A percentile compares a stretch with the other conserved stretches of the same genome.
phyloP scores from a whole-genome alignment of 495 filamentous ascomycete genomes.

The Penicillium parvum region DNA sequence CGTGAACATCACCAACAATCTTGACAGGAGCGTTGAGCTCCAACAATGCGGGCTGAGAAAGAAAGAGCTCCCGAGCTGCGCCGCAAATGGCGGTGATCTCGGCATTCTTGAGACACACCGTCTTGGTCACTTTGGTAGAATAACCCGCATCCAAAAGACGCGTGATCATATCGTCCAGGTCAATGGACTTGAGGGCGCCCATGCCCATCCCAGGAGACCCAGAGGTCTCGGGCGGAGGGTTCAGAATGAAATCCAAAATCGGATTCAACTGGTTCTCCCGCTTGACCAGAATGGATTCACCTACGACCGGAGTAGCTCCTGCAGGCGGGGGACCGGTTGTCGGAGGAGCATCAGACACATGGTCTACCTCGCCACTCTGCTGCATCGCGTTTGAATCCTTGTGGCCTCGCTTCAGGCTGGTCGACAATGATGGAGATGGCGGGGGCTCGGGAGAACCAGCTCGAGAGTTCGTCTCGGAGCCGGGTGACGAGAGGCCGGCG shows the following conservation, averaged over 20 bases:
- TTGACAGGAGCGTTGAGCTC: constrained; percentile 97
- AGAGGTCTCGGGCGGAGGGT: constrained; percentile 36
- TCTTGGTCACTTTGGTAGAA: constrained; percentile 94
- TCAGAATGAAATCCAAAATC: constrained; percentile 46
- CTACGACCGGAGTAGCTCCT: constrained; percentile 49
- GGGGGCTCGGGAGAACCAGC: constrained; percentile 65
- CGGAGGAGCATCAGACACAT: constrained; percentile 90
- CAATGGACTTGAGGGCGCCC: constrained; percentile 79
- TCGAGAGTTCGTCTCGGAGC: constrained; percentile 34
- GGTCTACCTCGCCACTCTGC: constrained; percentile 84
- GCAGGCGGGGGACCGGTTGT: constrained; percentile 50
- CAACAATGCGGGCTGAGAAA: constrained; percentile 86
- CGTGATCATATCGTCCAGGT: constrained; percentile 96
- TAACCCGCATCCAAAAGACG: constrained; percentile 92
- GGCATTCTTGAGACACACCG: constrained; percentile 93
- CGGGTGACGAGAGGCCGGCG: constrained; percentile 34
- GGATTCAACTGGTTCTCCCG: constrained; percentile 67
- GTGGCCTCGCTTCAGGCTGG: constrained; percentile 69
- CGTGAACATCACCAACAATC: constrained; percentile 97
- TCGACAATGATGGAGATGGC: constrained; percentile 82
- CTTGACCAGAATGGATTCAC: constrained; percentile 67
- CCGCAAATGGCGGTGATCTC: constrained; percentile 92
- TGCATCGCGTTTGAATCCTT: constrained; percentile 77
- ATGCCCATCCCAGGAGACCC: constrained; percentile 47
- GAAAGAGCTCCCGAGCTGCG: constrained; percentile 79